Base-by-base conservation (phyloP, 306 rosid genomes). In the Begonia fuchsioides region DNA sequence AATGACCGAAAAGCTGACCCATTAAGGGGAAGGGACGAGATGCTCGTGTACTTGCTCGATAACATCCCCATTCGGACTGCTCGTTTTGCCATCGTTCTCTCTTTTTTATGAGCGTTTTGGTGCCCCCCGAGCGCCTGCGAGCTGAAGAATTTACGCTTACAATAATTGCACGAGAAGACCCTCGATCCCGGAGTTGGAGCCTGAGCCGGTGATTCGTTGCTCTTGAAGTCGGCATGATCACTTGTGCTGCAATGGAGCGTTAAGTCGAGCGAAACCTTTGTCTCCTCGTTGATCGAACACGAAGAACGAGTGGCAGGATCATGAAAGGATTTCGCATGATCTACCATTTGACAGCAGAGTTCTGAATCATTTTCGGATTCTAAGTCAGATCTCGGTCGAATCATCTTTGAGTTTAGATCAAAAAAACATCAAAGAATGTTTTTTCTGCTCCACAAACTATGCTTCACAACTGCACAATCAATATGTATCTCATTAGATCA, bases 51-150 rank as follows among this genome's bases (percentile, higher is more conserved):
- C 68, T 79, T 63, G 7, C 73, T 72, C 1, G 82, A 53, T 54
- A 79, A 77, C 71, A 79, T 74, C 13, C 90, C 92, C 78, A 86
- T 70, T 45, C 87, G 64, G 86, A 82, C 62, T 1, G 83, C 94
- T 0, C 92, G 92, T 47, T 87, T 87, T 0, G 96, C 94, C 87
- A 87, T 79, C 44, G 94, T 79, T 44, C 96, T 68, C 72, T 87
- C 96, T 71, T 94, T 68, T 58, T 82, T 87, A 47, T 87, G 96
- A 43, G 96, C 96, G 51, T 86, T 87, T 59, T 87, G 96, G 38
- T 87, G 96, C 47, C 96, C 96, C 0, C 96, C 96, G 5, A 87
- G 60, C 3, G 96, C 96, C 77, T 87, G 96, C 0, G 96, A 87
- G 72, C 96, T 87, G 32, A 53, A 87, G 82, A 87, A 87, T 60